Percentiles rank a stretch among this genome's conserved stretches.
Conservation (phyloP, 108 stramenopile genomes). For the Fragilaria radians region DNA sequence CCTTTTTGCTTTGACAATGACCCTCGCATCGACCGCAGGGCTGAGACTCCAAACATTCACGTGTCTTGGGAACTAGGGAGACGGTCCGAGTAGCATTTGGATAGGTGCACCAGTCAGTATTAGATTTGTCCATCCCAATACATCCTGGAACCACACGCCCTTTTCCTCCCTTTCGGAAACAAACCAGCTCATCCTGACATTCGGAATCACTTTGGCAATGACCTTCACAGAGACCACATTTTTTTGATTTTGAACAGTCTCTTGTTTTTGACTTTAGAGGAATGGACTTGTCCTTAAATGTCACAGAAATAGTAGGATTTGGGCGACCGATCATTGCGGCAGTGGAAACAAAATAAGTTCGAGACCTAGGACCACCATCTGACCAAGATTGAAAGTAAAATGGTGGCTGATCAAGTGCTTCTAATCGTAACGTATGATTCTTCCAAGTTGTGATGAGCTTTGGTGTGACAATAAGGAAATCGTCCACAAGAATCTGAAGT, state of each 20-base stretch:
- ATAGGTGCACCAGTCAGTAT: background rate
- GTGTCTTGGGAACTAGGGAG: no score
- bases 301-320: background rate
- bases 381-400: constrained; percentile 13
- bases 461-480: constrained; percentile 11
- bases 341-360: background rate
- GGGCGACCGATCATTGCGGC: background rate
- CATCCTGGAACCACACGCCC: background rate
- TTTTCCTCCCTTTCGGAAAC: background rate
- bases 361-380: background rate
- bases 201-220: background rate
- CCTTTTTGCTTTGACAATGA: no score
- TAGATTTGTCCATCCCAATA: background rate
- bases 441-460: constrained; percentile 15
- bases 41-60: no score
- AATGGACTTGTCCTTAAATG: background rate
- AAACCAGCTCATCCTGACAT: background rate
- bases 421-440: constrained; percentile 14
- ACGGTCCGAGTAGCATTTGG: no score
- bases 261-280: background rate
- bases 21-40: no score
- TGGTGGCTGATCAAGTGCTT: constrained; percentile 13
- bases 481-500: constrained; percentile 13
- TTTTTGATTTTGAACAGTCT: background rate
- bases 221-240: background rate